Percentiles rank a stretch among this genome's conserved stretches.
Evolutionary conservation across 2,329 filamentous ascomycete genomes (phyloP).

Genomic region (Coniella lustricola): DNA sequence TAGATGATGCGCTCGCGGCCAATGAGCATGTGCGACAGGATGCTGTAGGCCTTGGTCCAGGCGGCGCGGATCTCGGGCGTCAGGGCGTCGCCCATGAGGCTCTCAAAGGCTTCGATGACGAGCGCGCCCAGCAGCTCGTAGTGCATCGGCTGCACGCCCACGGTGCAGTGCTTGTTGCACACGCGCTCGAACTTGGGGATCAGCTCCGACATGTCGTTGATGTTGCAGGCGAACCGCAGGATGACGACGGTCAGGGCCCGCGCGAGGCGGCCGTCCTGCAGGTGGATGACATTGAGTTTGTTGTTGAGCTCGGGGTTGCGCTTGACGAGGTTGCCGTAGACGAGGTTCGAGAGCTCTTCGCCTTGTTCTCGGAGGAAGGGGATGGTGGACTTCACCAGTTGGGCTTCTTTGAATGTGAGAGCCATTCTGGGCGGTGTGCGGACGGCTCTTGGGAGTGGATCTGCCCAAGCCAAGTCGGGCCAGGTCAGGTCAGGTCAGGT

Average conservation of each 20-base stretch:
- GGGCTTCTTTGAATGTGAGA: constrained; percentile 43
- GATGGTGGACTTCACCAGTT: constrained; percentile 60
- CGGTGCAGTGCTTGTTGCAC: constrained; percentile 61
- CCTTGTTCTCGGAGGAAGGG: constrained; percentile 60
- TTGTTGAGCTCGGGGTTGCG: constrained; percentile 56
- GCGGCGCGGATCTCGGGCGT: constrained; percentile 55
- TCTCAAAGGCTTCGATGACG: constrained; percentile 55
- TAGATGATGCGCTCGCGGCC: constrained; percentile 54
- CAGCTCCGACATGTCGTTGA: constrained; percentile 48
- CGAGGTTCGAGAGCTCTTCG: constrained; percentile 55
- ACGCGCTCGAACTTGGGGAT: constrained; percentile 41
- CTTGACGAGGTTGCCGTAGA: constrained; percentile 59
- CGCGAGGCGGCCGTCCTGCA: constrained; percentile 50
- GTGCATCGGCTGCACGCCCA: constrained; percentile 57
- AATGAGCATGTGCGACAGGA: constrained; percentile 62
- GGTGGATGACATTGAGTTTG: constrained; percentile 60
- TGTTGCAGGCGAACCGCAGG: constrained; percentile 60
- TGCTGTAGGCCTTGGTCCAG: constrained; percentile 62
- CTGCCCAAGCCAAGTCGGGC: too few species aligned
- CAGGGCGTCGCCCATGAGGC: constrained; percentile 55
- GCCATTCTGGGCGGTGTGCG: constrained; percentile 6
- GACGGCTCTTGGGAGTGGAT: background rate
- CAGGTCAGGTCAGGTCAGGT: too few species aligned
- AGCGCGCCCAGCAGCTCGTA: constrained; percentile 61
- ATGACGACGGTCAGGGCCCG: constrained; percentile 52